A percentile compares a stretch with the other conserved stretches of the same genome.
These are phyloP conservation scores for Xylariales sp. DNA, from an alignment of 2,329 filamentous ascomycete species.

Conservation along the genomic window DNA sequence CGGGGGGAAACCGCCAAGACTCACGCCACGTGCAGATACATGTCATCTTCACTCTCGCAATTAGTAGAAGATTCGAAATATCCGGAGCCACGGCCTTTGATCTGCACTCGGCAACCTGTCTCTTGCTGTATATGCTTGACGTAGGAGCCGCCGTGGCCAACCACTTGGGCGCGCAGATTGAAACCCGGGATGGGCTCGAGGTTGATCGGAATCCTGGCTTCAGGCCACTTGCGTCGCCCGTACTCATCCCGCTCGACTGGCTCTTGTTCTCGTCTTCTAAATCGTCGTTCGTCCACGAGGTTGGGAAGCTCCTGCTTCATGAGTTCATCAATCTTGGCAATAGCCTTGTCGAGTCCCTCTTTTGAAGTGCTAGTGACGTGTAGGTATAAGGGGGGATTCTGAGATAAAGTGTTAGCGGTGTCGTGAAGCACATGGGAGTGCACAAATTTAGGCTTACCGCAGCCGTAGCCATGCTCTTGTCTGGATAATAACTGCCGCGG, in stretches of 20 bases:
- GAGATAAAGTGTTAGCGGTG: slow-evolving; percentile 9
- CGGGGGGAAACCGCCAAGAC: slow-evolving; percentile 26
- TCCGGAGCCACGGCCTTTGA: slow-evolving; percentile 93
- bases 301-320: slow-evolving; percentile 96
- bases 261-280: slow-evolving; percentile 77
- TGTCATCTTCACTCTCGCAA: slow-evolving; percentile 86
- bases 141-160: slow-evolving; percentile 89
- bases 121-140: slow-evolving; percentile 98
- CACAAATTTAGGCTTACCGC: slow-evolving; percentile 57
- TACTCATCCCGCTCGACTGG: slow-evolving; percentile 85
- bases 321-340: slow-evolving; percentile 85
- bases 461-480: slow-evolving; percentile 94
- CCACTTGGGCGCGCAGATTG: slow-evolving; percentile 92
- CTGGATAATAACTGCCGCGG: slow-evolving; percentile 91
- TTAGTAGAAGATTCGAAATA: slow-evolving; percentile 89
- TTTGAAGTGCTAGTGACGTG: slow-evolving; percentile 93
- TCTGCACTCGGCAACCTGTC: slow-evolving; percentile 93
- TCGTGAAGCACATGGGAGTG: background rate
- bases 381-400: slow-evolving; percentile 92
- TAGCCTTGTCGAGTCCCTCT: slow-evolving; percentile 83
- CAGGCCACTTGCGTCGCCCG: slow-evolving; percentile 96
- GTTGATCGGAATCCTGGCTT: slow-evolving; percentile 87
- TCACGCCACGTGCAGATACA: slow-evolving; percentile 95
- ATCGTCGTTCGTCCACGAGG: slow-evolving; percentile 88
- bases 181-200: slow-evolving; percentile 92